These are phyloP conservation scores for Eucalyptus melliodora DNA, from an alignment of 345 rosid species.

Conservation along the genomic window DNA sequence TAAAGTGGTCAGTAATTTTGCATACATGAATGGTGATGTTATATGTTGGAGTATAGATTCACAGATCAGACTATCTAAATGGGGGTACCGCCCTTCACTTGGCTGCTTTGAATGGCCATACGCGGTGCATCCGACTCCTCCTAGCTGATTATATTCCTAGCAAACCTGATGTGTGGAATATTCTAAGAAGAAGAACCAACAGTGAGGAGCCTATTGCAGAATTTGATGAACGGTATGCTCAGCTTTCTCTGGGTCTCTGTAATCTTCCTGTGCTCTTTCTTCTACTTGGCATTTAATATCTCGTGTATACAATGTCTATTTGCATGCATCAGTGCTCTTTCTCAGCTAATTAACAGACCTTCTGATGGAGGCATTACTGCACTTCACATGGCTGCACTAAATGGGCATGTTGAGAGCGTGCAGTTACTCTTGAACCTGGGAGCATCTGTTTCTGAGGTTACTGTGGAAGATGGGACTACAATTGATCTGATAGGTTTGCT, in stretches of 20 bases:
- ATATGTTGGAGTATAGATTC: slow-evolving; percentile 40
- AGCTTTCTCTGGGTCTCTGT: not conserved
- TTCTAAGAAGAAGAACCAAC: slow-evolving; percentile 19
- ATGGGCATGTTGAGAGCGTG: slow-evolving; percentile 76
- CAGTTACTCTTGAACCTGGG: slow-evolving; percentile 85
- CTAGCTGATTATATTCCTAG: slow-evolving; percentile 87
- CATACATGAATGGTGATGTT: not conserved
- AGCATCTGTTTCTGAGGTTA: slow-evolving; percentile 67
- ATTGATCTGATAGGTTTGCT: slow-evolving; percentile 81
- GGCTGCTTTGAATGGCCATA: slow-evolving; percentile 88
- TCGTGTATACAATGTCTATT: not conserved
- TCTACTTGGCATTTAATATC: not conserved
- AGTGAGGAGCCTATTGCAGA: slow-evolving; percentile 22
- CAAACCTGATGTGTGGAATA: slow-evolving; percentile 36
- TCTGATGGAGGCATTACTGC: slow-evolving; percentile 97
- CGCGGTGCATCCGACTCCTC: slow-evolving; percentile 77
- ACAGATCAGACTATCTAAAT: slow-evolving; percentile 81
- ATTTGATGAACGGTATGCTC: slow-evolving; percentile 43
- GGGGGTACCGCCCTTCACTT: slow-evolving; percentile 96
- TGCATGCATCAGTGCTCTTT: slow-evolving; percentile 37
- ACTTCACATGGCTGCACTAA: slow-evolving; percentile 88
- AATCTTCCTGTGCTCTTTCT: not conserved
- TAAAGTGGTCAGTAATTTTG: not conserved
- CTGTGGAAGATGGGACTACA: slow-evolving; percentile 85
- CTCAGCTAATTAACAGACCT: slow-evolving; percentile 56